Base-by-base conservation (phyloP, 768 basidiomycete species). In the Suillus subaureus region DNA sequence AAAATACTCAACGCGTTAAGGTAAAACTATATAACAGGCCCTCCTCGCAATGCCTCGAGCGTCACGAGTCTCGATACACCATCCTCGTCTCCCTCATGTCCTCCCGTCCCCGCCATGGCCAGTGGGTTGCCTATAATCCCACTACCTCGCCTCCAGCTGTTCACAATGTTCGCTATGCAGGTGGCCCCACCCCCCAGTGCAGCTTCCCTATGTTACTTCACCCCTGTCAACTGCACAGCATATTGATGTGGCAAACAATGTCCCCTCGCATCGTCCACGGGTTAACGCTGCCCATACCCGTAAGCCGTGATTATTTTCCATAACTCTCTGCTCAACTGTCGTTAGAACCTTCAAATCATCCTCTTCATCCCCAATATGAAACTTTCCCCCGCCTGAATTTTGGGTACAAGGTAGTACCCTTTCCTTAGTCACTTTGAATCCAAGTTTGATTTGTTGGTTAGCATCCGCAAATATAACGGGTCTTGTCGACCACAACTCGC, bases 111-210 rank as follows among this genome's bases (percentile, higher is more conserved):
- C 23, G 23, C 13, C 23, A 51, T 6, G 15, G 23, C 2, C 49
- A 26, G 15, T 15, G 7, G 4, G 47, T 23, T 23, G 3, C n/a
- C n/a, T 4, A 0, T 26, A 26, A 28, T 43, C 55, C 31, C 5
- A 56, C 55, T 11, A 15, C 7, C n/a, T 21, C 35, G 35, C n/a
- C 35, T 37, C 15, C 55, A 21, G n/a, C 33, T 13, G n/a, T 61
- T 16, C 42, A 60, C 39, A 58, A 42, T 58, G 54, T 43, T 15
- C 54, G 55, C 13, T 58, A 64, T n/a, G 9, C 23, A 23, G 63
- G 11, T 57, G 63, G 31, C 63, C 43, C 54, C n/a, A 23, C 26
- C n/a, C 56, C 39, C 33, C 16, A 45, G 33, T 12, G 26, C 57
- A 37, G 18, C n/a, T 56, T n/a, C 63, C 52, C 23, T 42, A 21